A percentile compares a stretch with the other conserved stretches of the same genome.
Evolutionary conservation across 1,284 basidiomycete species (phyloP).

Genomic region (Ceratobasidium sp.): DNA sequence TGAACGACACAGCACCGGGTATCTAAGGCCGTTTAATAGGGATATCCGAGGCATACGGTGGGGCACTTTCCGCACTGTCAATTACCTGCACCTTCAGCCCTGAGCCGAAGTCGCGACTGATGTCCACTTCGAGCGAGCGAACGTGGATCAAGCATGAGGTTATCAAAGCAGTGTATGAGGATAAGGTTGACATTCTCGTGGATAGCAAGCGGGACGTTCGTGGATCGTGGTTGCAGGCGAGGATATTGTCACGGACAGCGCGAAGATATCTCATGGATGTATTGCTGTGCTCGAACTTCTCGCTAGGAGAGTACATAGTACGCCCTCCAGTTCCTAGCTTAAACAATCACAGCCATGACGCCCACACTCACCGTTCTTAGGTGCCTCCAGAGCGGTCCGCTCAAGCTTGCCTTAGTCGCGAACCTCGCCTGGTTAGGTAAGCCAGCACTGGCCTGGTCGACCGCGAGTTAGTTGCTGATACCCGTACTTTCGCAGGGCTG

Average conservation of each 20-base stretch:
- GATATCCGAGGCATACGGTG: constrained; percentile 93
- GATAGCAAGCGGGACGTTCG: constrained; percentile 49
- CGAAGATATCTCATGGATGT: too few species aligned
- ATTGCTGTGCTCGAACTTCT: constrained; percentile 19
- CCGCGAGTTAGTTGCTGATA: too few species aligned
- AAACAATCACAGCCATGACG: too few species aligned
- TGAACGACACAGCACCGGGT: too few species aligned
- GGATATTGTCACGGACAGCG: too few species aligned
- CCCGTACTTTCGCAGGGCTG: neutral
- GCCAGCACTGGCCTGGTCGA: neutral
- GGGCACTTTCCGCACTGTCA: constrained; percentile 86
- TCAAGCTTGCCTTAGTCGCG: neutral
- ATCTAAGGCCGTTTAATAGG: constrained; percentile 61
- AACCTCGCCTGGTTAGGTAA: neutral
- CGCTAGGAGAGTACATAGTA: constrained; percentile 30
- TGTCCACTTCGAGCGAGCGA: constrained; percentile 54
- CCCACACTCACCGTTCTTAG: neutral
- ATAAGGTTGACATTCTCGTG: constrained; percentile 54
- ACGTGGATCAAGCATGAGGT: constrained; percentile 82
- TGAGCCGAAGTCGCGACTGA: constrained; percentile 50
- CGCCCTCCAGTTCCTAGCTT: neutral
- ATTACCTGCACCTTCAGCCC: constrained; percentile 79
- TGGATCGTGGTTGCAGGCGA: constrained; percentile 12
- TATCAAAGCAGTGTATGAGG: constrained; percentile 78
- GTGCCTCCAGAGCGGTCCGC: constrained; percentile 9